A percentile compares a stretch with the other conserved stretches of the same genome.
Conservation (phyloP, 106 monocot genomes). For the Agapanthus africanus region DNA sequence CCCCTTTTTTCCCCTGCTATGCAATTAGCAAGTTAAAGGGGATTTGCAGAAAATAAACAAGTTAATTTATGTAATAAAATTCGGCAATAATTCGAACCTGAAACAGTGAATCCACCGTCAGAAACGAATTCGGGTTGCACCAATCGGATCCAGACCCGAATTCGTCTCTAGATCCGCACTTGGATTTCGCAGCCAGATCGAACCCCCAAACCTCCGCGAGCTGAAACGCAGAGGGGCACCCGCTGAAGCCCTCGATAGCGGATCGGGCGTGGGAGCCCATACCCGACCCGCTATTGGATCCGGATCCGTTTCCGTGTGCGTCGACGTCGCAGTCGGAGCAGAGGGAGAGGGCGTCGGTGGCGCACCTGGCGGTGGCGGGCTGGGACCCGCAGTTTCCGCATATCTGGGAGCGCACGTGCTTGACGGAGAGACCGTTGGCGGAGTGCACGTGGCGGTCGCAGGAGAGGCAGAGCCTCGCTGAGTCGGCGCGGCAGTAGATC, state of each 20-base stretch:
- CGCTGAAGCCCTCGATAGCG: slow-evolving; percentile 55
- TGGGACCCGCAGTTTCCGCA: slow-evolving; percentile 46
- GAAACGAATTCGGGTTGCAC: slow-evolving; percentile 9
- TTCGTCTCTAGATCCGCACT: too few relatives aligned
- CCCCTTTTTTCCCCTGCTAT: too few relatives aligned
- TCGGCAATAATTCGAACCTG: not conserved
- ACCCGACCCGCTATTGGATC: not conserved
- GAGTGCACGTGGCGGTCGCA: slow-evolving; percentile 76
- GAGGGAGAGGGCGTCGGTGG: slow-evolving; percentile 30
- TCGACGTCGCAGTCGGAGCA: slow-evolving; percentile 58
- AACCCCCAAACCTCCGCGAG: slow-evolving; percentile 53
- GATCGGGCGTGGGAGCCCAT: not conserved
- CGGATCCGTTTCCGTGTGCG: slow-evolving; percentile 6
- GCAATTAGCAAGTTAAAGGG: too few relatives aligned
- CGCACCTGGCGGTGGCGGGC: slow-evolving; percentile 29
- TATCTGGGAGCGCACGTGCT: slow-evolving; percentile 65
- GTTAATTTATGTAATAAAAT: too few relatives aligned
- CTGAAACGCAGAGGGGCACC: slow-evolving; percentile 45
- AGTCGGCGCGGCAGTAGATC: slow-evolving; percentile 72
- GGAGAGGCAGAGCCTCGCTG: slow-evolving; percentile 56
- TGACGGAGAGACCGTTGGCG: slow-evolving; percentile 61
- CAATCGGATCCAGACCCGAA: not conserved
- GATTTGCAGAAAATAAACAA: too few relatives aligned
- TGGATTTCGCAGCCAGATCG: slow-evolving; percentile 25
- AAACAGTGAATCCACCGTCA: slow-evolving; percentile 8